These are phyloP conservation scores for Arabidopsis arenosa DNA, from an alignment of 345 rosid genomes.

Conservation along the genomic window DNA sequence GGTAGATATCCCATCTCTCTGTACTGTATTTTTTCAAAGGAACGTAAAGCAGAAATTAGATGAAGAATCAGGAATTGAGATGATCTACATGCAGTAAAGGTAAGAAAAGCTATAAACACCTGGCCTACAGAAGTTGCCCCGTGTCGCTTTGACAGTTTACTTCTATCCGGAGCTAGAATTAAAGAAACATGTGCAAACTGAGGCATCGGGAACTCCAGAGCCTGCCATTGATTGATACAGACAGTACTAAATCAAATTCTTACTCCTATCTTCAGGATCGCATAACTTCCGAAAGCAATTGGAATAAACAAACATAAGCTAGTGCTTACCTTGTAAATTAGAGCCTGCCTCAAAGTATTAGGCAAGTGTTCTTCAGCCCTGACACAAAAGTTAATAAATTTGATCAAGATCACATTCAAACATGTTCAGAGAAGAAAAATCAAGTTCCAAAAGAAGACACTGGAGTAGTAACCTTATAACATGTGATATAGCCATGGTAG, in stretches of 20 bases:
- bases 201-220: constrained; percentile 91
- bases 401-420: constrained; percentile 26
- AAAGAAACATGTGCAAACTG: constrained; percentile 89
- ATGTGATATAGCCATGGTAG: constrained; percentile 95
- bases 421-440: not conserved
- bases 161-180: constrained; percentile 94
- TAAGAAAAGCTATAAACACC: constrained; percentile 51
- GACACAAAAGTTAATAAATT: constrained; percentile 35
- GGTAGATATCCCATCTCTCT: constrained; percentile 95
- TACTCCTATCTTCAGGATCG: constrained; percentile 27
- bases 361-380: constrained; percentile 98
- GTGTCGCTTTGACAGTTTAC: constrained; percentile 92
- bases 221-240: constrained; percentile 56
- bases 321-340: constrained; percentile 77
- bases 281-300: constrained; percentile 21
- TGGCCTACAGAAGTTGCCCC: constrained; percentile 98
- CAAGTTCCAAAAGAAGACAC: constrained; percentile 4
- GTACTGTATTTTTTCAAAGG: constrained; percentile 52
- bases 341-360: constrained; percentile 88
- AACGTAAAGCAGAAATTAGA: not conserved
- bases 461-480: constrained; percentile 73
- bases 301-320: constrained; percentile 26
- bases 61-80: constrained; percentile 16
- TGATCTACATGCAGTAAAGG: constrained; percentile 16
- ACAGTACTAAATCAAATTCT: constrained; percentile 22